phyloP scores from a whole-genome alignment of 2,329 filamentous ascomycete species.

The Paecilomyces sp. region DNA sequence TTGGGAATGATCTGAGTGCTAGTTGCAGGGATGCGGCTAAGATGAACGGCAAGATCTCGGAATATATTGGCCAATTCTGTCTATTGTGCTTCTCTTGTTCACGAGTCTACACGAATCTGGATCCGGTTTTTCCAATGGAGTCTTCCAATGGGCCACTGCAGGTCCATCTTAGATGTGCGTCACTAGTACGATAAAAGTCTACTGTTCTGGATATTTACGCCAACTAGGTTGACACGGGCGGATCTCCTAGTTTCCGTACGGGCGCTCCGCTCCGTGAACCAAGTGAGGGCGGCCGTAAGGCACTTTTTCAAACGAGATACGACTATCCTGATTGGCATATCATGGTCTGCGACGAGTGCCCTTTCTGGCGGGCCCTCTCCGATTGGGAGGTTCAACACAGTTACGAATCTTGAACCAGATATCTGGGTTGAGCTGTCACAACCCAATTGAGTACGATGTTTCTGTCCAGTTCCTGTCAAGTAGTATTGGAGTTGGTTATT shows the following conservation, averaged over 20 bases:
- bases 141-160: background rate
- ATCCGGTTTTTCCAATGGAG: background rate
- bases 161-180: background rate
- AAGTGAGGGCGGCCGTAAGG: background rate
- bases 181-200: background rate
- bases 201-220: background rate
- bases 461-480: background rate
- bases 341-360: background rate
- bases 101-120: background rate
- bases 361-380: background rate
- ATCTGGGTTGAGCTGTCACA: background rate
- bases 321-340: background rate
- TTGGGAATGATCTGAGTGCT: background rate
- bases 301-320: background rate
- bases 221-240: background rate
- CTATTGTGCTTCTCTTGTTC: background rate
- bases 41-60: background rate
- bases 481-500: slow-evolving; percentile 8
- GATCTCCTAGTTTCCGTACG: background rate
- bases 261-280: background rate
- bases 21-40: background rate
- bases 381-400: background rate
- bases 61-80: background rate
- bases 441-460: background rate
- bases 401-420: background rate